phyloP scores from a whole-genome alignment of 2,329 filamentous ascomycete genomes.

The Thelonectria olida region DNA sequence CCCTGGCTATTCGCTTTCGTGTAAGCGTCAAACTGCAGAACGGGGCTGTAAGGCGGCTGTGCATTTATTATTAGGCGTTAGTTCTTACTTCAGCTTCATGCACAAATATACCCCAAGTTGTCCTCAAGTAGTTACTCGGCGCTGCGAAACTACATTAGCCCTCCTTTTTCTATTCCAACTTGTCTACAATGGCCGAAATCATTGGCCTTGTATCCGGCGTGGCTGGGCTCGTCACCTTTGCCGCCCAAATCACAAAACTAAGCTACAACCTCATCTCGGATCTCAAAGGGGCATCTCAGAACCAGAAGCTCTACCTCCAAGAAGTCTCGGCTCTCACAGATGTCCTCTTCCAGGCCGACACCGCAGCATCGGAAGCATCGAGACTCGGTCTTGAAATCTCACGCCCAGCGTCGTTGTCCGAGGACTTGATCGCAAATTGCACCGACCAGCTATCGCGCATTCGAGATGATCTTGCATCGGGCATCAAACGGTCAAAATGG shows the following conservation, averaged over 20 bases:
- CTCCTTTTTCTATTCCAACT: neutral
- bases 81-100: no score
- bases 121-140: no score
- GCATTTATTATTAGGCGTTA: neutral
- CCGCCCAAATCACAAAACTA: neutral
- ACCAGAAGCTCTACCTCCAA: slow-evolving; percentile 5
- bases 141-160: no score
- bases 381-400: neutral
- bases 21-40: neutral
- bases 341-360: neutral
- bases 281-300: neutral
- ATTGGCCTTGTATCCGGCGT: slow-evolving; percentile 1
- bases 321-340: slow-evolving; percentile 4
- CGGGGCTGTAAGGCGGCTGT: neutral
- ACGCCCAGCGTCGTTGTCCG: slow-evolving; percentile 4
- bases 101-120: no score
- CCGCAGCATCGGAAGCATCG: neutral
- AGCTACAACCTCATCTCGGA: slow-evolving; percentile 4
- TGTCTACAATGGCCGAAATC: neutral
- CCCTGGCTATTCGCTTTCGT: neutral
- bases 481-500: slow-evolving; percentile 5
- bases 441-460: slow-evolving; percentile 3
- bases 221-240: neutral
- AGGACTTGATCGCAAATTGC: neutral
- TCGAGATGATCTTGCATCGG: slow-evolving; percentile 2